Conservation (phyloP, 257 asterid species). For the Solanum pinnatisectum region DNA sequence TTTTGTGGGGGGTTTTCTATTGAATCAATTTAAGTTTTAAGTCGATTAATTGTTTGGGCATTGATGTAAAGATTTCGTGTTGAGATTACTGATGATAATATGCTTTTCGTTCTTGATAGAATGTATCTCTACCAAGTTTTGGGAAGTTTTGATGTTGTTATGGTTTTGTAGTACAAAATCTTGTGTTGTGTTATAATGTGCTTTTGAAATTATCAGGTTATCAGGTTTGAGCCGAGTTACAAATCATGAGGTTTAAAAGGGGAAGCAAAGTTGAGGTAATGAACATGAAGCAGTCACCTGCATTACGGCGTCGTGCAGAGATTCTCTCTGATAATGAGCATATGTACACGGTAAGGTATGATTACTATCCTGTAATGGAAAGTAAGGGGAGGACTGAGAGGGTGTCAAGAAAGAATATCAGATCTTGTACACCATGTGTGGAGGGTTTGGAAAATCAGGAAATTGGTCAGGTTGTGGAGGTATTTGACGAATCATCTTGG, state of each 20-base stretch:
- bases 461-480: slow-evolving; percentile 35
- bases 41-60: not conserved
- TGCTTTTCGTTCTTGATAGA: not conserved
- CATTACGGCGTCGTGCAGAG: slow-evolving; percentile 28
- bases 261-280: slow-evolving; percentile 33
- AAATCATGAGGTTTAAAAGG: slow-evolving; percentile 23
- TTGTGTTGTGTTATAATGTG: not conserved
- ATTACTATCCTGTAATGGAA: not conserved
- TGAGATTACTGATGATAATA: not conserved
- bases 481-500: slow-evolving; percentile 24
- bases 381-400: slow-evolving; percentile 11
- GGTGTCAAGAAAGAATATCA: slow-evolving; percentile 14
- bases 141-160: not conserved
- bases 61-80: not conserved
- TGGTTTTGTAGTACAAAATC: not conserved
- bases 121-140: not conserved
- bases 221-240: not conserved
- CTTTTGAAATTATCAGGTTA: not conserved
- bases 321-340: slow-evolving; percentile 11
- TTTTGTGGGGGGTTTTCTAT: not conserved
- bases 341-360: slow-evolving; percentile 14
- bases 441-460: slow-evolving; percentile 10
- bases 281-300: slow-evolving; percentile 13
- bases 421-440: slow-evolving; percentile 22
- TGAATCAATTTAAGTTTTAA: not conserved